Percentiles rank a stretch among this genome's conserved stretches.
Evolutionary conservation across 371 early-diverging fungal genomes (phyloP).

Genomic region (Synchytrium microbalum): DNA sequence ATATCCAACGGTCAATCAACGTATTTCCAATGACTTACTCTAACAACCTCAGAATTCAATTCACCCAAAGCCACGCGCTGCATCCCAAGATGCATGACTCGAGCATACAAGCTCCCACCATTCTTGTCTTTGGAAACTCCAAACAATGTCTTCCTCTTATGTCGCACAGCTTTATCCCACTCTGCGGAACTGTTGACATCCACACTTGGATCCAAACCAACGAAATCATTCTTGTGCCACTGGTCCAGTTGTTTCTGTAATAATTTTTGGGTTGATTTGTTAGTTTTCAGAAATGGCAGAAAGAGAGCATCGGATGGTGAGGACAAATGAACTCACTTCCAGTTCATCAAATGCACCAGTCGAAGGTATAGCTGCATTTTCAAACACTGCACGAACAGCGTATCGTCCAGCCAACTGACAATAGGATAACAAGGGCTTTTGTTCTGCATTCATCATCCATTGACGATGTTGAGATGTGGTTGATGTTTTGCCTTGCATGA

Average conservation of each 20-base stretch:
- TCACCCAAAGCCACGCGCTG: background rate
- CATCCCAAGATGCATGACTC: background rate
- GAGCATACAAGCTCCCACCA: background rate
- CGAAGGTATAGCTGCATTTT: background rate
- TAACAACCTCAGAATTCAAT: slow-evolving; percentile 6
- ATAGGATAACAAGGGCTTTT: background rate
- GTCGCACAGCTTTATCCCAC: background rate
- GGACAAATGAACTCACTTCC: background rate
- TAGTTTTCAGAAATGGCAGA: too few species aligned
- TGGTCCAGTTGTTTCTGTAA: background rate
- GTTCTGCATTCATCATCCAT: background rate
- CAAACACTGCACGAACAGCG: background rate
- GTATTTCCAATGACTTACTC: slow-evolving; percentile 27
- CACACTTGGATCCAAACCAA: background rate
- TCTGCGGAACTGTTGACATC: background rate
- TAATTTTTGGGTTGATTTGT: too few species aligned
- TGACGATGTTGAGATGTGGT: background rate
- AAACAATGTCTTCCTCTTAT: slow-evolving; percentile 2
- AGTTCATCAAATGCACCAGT: background rate
- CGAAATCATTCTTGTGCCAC: background rate
- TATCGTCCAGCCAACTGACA: background rate
- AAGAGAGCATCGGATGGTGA: too few species aligned
- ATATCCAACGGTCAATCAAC: slow-evolving; percentile 32
- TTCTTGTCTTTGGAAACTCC: background rate
- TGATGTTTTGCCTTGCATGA: background rate